Evolutionary conservation across 805 yeast species (phyloP).

Genomic region (Huiozyma sinensis): DNA sequence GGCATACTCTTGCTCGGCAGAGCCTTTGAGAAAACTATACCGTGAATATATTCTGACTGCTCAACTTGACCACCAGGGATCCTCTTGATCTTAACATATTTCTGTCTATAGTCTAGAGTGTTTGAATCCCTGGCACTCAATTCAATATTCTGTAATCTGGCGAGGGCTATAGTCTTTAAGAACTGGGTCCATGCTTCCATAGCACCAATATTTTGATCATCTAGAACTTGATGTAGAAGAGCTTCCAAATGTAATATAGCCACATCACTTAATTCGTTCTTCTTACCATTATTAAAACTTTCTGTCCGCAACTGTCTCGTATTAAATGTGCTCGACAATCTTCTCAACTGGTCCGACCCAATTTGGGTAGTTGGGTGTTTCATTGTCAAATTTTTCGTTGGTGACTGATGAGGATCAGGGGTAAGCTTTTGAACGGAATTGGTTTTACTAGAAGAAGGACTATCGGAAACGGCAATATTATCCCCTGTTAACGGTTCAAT

Average conservation of each 20-base stretch:
- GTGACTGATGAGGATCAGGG: background rate
- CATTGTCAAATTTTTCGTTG: background rate
- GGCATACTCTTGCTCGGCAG: conserved; percentile 78
- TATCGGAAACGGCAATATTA: background rate
- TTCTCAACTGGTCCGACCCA: conserved; percentile 10
- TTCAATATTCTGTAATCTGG: conserved; percentile 47
- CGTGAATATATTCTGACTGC: conserved; percentile 57
- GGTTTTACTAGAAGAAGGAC: too few species aligned
- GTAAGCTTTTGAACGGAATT: background rate
- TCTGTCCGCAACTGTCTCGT: conserved; percentile 1
- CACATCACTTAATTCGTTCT: conserved; percentile 28
- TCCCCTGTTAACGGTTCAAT: background rate
- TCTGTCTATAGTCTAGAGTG: conserved; percentile 71
- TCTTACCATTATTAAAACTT: conserved; percentile 8
- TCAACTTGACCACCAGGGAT: conserved; percentile 63
- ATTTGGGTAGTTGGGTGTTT: background rate
- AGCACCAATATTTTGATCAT: conserved; percentile 43
- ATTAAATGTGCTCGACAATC: conserved; percentile 14
- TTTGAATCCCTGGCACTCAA: conserved; percentile 54
- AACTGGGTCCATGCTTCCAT: conserved; percentile 49
- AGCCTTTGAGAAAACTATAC: conserved; percentile 74
- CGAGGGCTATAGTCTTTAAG: conserved; percentile 37
- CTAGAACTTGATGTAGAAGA: conserved; percentile 47
- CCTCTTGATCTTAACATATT: conserved; percentile 73
- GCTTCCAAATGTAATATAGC: conserved; percentile 36